phyloP scores from a whole-genome alignment of 2,329 filamentous ascomycete genomes.

The Cercospora citrullina region DNA sequence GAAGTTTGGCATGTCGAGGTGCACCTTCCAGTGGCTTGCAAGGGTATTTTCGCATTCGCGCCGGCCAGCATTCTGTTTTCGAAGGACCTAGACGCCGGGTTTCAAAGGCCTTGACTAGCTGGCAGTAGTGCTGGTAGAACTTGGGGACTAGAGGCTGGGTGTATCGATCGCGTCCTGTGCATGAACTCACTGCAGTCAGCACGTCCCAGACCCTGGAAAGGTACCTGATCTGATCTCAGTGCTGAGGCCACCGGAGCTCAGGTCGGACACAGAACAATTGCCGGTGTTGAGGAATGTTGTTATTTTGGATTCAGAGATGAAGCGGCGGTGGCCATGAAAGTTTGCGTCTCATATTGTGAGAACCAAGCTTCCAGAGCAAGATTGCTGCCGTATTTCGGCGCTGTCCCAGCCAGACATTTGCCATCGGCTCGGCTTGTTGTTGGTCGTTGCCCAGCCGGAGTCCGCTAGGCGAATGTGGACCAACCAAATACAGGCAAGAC shows the following conservation, averaged over 20 bases:
- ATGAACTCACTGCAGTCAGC: not conserved
- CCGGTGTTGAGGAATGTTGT: constrained; percentile 2
- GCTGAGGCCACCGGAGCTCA: not conserved
- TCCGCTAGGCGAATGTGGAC: constrained; percentile 11
- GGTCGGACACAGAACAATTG: not conserved
- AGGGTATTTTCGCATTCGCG: not conserved
- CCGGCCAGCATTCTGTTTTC: not conserved
- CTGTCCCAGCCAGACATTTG: constrained; percentile 6
- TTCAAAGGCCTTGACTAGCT: not conserved
- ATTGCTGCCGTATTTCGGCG: not conserved
- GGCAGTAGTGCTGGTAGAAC: not conserved
- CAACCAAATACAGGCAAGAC: not conserved
- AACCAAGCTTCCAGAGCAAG: not conserved
- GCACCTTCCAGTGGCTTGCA: not conserved
- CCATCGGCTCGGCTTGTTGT: constrained; percentile 13
- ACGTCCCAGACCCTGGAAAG: not conserved
- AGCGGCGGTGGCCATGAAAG: not conserved
- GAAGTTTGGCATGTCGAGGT: not conserved
- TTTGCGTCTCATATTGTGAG: not conserved
- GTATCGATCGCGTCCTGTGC: not conserved
- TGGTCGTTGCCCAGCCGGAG: constrained; percentile 11
- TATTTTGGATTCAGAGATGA: not conserved
- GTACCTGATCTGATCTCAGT: not conserved
- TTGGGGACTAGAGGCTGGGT: not conserved
- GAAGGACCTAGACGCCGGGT: not conserved